These are phyloP conservation scores for Penicillium malachiteum DNA, from an alignment of 495 filamentous ascomycete species.

Conservation along the genomic window DNA sequence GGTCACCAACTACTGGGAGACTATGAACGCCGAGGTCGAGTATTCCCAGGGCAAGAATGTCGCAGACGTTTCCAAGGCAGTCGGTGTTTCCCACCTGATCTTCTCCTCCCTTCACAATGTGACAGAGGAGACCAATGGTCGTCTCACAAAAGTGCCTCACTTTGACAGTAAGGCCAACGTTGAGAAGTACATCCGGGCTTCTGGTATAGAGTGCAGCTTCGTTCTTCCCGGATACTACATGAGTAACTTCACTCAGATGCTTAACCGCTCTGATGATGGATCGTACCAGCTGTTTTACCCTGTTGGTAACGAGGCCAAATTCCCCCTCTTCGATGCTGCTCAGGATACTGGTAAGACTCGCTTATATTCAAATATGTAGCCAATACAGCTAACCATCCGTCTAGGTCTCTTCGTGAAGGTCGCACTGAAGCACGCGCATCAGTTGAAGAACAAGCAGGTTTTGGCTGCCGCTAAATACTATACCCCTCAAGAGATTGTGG, in stretches of 20 bases:
- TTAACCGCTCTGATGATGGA: constrained; percentile 21
- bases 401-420: constrained; percentile 49
- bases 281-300: constrained; percentile 17
- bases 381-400: background rate
- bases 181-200: constrained; percentile 40
- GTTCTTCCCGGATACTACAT: constrained; percentile 61
- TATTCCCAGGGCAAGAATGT: constrained; percentile 55
- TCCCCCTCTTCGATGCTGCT: constrained; percentile 54
- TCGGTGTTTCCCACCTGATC: constrained; percentile 24
- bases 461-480: constrained; percentile 49
- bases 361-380: background rate
- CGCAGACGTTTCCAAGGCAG: constrained; percentile 43
- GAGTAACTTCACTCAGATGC: constrained; percentile 39
- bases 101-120: constrained; percentile 25
- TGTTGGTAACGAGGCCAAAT: constrained; percentile 25
- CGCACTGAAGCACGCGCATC: constrained; percentile 28
- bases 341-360: constrained; percentile 49
- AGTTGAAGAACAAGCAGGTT: constrained; percentile 27
- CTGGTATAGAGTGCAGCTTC: constrained; percentile 51
- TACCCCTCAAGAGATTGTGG: constrained; percentile 45
- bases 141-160: constrained; percentile 18
- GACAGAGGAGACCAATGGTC: constrained; percentile 15
- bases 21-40: constrained; percentile 29
- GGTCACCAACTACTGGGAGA: constrained; percentile 30
- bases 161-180: constrained; percentile 41